Evolutionary conservation across 2,329 filamentous ascomycete genomes (phyloP), one percentile per base, ranked within the genome.

Genomic region (Paecilomyces niveus): DNA sequence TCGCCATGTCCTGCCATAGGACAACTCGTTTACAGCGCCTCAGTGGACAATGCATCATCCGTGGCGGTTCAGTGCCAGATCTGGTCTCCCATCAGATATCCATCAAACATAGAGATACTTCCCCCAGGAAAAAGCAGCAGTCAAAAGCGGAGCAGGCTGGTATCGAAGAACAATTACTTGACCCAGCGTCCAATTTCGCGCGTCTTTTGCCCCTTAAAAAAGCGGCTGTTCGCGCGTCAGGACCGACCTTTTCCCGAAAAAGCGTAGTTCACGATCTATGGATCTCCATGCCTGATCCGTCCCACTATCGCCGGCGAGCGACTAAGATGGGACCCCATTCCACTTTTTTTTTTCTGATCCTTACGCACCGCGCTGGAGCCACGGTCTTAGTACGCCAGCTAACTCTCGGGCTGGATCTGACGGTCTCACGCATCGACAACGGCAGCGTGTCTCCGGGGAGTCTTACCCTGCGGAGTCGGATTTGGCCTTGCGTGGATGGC

Each of bases 191-290:
- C 49, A 7, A 52, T 24, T 22, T 52, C 18, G 24, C 49, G 49
- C 11, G 49, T 39, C 35, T 10, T 52, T 52, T 26, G 24, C 49
- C 49, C 49, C 49, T 52, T 52, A 52, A 52, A 52, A n/a, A 52
- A 52, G 31, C 35, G 54, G 35, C 35, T 49, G 51, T 54, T 51
- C 54, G 54, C 35, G 13, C 56, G 35, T 21, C 15, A 52, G 22
- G 57, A 31, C 54, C 55, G 55, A 54, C 54, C 60, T 58, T 62
- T 61, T 57, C 60, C 58, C 57, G 59, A 64, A 64, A 57, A 54
- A 54, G 61, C 24, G 59, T 65, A 62, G 62, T 57, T 60, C 58
- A 54, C 63, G 62, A 65, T 65, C 62, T 60, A 64, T 61, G 61
- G 59, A 64, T 63, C 61, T 64, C 59, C 54, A 62, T 62, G 58